phyloP scores from a whole-genome alignment of 2,329 filamentous ascomycete species.

The Exophiala oligosperma region DNA sequence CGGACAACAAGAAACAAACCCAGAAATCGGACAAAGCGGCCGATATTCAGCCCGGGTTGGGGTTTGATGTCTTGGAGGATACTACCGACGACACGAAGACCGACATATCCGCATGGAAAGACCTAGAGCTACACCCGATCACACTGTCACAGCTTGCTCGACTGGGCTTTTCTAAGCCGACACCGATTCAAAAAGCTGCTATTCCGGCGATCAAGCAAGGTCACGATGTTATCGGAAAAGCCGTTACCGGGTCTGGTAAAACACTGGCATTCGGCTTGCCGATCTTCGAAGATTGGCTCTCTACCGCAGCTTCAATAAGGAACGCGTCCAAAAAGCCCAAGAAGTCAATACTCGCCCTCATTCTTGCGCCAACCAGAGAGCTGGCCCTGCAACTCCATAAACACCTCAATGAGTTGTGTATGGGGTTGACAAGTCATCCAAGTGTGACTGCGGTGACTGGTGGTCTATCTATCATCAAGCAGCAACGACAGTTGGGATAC shows the following conservation, averaged over 20 bases:
- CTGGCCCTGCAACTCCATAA: slow-evolving; percentile 86
- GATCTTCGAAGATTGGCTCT: slow-evolving; percentile 79
- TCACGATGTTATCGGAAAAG: slow-evolving; percentile 92
- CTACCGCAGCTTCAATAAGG: background rate
- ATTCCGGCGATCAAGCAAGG: slow-evolving; percentile 83
- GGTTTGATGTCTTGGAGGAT: slow-evolving; percentile 32
- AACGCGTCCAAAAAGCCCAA: slow-evolving; percentile 27
- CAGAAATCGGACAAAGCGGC: slow-evolving; percentile 30
- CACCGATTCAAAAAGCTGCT: slow-evolving; percentile 73
- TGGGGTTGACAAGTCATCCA: slow-evolving; percentile 60
- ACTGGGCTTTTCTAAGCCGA: slow-evolving; percentile 78
- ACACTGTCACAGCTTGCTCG: slow-evolving; percentile 73
- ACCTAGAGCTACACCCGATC: slow-evolving; percentile 69
- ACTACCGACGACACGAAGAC: slow-evolving; percentile 58
- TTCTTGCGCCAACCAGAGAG: slow-evolving; percentile 90
- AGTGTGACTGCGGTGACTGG: slow-evolving; percentile 84
- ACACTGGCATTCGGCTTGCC: slow-evolving; percentile 93
- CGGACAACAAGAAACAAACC: slow-evolving; percentile 1
- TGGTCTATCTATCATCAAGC: slow-evolving; percentile 91
- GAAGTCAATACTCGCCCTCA: slow-evolving; percentile 65
- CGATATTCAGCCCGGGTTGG: slow-evolving; percentile 15
- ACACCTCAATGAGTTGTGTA: slow-evolving; percentile 76
- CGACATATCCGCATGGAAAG: slow-evolving; percentile 73
- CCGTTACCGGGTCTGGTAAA: slow-evolving; percentile 93
- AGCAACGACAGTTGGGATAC: slow-evolving; percentile 77